phyloP scores from a whole-genome alignment of 148 eudicot species.

The Polygonum aviculare region DNA sequence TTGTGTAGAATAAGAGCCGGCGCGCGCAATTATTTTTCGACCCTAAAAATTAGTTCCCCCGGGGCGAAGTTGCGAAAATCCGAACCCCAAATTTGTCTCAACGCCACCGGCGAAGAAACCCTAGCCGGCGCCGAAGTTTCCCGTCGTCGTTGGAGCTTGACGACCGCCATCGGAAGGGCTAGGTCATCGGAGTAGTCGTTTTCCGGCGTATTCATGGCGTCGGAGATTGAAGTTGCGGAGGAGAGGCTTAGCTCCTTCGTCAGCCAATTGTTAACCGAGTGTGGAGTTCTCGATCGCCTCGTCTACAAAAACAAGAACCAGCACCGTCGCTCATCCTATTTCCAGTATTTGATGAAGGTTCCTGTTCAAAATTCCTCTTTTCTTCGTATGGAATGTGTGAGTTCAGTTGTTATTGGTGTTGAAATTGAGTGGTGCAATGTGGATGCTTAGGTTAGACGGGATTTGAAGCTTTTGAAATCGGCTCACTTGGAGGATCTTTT shows the following conservation, averaged over 20 bases:
- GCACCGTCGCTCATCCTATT: slow-evolving; percentile 75
- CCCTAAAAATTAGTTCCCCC: neutral
- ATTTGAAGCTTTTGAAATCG: slow-evolving; percentile 63
- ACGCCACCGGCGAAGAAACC: neutral
- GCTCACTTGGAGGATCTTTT: slow-evolving; percentile 53
- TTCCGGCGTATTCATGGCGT: neutral
- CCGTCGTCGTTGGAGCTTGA: neutral
- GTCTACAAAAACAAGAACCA: slow-evolving; percentile 89
- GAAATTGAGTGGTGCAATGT: neutral
- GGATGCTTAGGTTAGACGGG: slow-evolving; percentile 62
- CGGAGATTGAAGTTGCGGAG: slow-evolving; percentile 45
- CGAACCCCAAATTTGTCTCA: neutral
- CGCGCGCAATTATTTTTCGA: neutral
- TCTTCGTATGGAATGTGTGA: neutral
- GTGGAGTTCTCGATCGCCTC: slow-evolving; percentile 66
- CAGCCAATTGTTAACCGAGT: slow-evolving; percentile 58
- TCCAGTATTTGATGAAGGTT: slow-evolving; percentile 83
- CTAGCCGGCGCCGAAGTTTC: neutral
- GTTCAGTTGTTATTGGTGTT: neutral
- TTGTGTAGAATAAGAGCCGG: no score
- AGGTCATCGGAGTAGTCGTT: neutral
- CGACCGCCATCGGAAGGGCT: neutral
- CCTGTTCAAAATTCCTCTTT: neutral
- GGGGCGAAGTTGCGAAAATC: neutral
- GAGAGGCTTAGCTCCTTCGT: slow-evolving; percentile 59